phyloP scores from a whole-genome alignment of 805 yeast species.

The Maudiozyma serrabonitensis region DNA sequence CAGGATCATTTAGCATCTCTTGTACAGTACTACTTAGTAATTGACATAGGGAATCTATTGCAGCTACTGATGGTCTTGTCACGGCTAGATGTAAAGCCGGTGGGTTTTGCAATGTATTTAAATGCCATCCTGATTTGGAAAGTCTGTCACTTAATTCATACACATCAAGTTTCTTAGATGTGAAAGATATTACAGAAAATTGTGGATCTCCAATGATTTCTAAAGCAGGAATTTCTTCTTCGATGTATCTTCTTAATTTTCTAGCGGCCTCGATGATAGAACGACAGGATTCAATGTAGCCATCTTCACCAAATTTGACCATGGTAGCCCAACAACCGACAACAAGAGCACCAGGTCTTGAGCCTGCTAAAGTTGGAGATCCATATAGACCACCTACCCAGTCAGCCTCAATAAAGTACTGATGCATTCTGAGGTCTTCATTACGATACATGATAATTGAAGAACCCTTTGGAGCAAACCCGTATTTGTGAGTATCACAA shows the following conservation, averaged over 20 bases:
- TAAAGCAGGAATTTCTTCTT: slow-evolving; percentile 44
- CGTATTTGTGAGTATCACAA: slow-evolving; percentile 99
- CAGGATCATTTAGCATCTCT: slow-evolving; percentile 30
- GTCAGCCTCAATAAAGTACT: slow-evolving; percentile 71
- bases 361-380: slow-evolving; percentile 92
- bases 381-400: slow-evolving; percentile 97
- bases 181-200: slow-evolving; percentile 74
- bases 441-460: slow-evolving; percentile 84
- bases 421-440: slow-evolving; percentile 57
- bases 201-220: slow-evolving; percentile 77
- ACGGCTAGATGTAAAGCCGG: slow-evolving; percentile 87
- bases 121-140: slow-evolving; percentile 62
- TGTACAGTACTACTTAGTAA: slow-evolving; percentile 41
- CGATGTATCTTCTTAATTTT: slow-evolving; percentile 40
- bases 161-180: slow-evolving; percentile 50
- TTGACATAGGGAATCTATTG: slow-evolving; percentile 47
- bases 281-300: slow-evolving; percentile 58
- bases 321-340: slow-evolving; percentile 99
- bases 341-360: slow-evolving; percentile 92
- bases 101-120: slow-evolving; percentile 79
- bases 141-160: slow-evolving; percentile 72
- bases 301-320: slow-evolving; percentile 72
- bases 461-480: slow-evolving; percentile 96
- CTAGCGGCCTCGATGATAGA: slow-evolving; percentile 61
- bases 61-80: slow-evolving; percentile 57